Conservation (phyloP, 1,139 yeast species). For the Petasospora fabianii region DNA sequence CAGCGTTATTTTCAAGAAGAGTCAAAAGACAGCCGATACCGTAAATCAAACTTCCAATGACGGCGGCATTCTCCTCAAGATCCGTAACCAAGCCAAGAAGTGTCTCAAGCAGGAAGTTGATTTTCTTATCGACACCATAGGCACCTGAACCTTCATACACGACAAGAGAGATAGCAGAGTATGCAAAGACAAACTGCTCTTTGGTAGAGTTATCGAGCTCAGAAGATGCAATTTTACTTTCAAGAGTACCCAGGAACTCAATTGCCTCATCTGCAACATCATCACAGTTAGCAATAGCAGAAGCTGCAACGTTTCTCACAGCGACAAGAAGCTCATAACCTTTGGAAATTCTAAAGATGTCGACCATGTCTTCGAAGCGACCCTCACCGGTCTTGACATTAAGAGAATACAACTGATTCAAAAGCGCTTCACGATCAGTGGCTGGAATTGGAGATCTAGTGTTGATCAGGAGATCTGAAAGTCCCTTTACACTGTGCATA, state of each 20-base stretch:
- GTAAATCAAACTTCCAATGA: conserved; percentile 26
- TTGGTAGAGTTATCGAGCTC: conserved; percentile 15
- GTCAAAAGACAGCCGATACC: conserved; percentile 48
- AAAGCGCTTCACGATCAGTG: conserved; percentile 23
- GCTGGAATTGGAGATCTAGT: conserved; percentile 22
- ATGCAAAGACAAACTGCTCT: conserved; percentile 23
- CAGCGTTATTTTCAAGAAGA: conserved; percentile 38
- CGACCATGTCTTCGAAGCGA: conserved; percentile 12
- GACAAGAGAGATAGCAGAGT: conserved; percentile 20
- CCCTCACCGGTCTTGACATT: conserved; percentile 13
- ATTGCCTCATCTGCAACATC: conserved; percentile 21
- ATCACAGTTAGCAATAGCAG: conserved; percentile 23
- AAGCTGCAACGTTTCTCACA: conserved; percentile 20
- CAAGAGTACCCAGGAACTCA: conserved; percentile 15
- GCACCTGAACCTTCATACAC: conserved; percentile 26
- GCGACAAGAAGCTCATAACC: conserved; percentile 20
- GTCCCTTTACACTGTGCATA: conserved; percentile 21
- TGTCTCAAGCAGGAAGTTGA: conserved; percentile 18
- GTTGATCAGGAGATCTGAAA: conserved; percentile 19
- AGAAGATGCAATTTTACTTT: conserved; percentile 18
- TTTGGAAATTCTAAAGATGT: conserved; percentile 11
- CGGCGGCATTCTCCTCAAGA: conserved; percentile 9
- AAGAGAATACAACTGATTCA: conserved; percentile 22
- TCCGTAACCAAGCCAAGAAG: conserved; percentile 13
- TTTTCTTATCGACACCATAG: conserved; percentile 23